Conservation (phyloP, 352 stramenopile genomes). For the Globisporangium okanoganense region DNA sequence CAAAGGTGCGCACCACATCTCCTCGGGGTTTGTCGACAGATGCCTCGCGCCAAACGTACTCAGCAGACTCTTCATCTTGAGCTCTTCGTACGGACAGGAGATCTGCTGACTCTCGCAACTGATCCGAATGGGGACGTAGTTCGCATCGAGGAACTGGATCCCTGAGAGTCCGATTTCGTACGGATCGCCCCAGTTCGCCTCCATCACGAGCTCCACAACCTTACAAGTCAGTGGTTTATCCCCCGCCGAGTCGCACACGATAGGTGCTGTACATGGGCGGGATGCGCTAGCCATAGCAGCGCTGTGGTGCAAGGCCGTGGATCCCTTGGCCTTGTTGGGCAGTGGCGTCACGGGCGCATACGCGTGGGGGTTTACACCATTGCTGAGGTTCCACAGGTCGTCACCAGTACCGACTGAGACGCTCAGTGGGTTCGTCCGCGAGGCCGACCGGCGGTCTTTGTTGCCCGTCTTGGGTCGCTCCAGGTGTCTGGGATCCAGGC, state of each 20-base stretch:
- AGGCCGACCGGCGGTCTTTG: slow-evolving; percentile 24
- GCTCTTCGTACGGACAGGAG: slow-evolving; percentile 29
- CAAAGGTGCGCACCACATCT: slow-evolving; percentile 67
- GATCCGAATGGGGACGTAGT: slow-evolving; percentile 39
- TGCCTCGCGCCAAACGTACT: slow-evolving; percentile 37
- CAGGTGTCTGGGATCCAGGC: slow-evolving; percentile 12
- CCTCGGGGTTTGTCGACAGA: slow-evolving; percentile 34
- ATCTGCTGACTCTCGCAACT: slow-evolving; percentile 23
- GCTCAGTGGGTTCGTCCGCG: slow-evolving; percentile 19
- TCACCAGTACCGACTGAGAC: slow-evolving; percentile 11
- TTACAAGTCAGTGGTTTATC: slow-evolving; percentile 47
- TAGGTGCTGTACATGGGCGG: slow-evolving; percentile 60
- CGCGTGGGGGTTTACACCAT: neutral
- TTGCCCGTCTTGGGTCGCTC: slow-evolving; percentile 60
- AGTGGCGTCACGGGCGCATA: slow-evolving; percentile 35
- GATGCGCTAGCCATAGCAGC: neutral
- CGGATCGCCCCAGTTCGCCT: slow-evolving; percentile 72
- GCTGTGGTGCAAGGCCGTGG: neutral
- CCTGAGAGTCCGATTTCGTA: slow-evolving; percentile 61
- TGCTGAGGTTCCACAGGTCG: slow-evolving; percentile 1
- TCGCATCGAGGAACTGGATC: slow-evolving; percentile 57
- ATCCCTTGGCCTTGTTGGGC: slow-evolving; percentile 29
- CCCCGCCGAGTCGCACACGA: slow-evolving; percentile 34
- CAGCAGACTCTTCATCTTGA: slow-evolving; percentile 36
- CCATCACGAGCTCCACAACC: slow-evolving; percentile 45